phyloP scores from a whole-genome alignment of 495 filamentous ascomycete genomes.

The Talaromyces nanjingensis region DNA sequence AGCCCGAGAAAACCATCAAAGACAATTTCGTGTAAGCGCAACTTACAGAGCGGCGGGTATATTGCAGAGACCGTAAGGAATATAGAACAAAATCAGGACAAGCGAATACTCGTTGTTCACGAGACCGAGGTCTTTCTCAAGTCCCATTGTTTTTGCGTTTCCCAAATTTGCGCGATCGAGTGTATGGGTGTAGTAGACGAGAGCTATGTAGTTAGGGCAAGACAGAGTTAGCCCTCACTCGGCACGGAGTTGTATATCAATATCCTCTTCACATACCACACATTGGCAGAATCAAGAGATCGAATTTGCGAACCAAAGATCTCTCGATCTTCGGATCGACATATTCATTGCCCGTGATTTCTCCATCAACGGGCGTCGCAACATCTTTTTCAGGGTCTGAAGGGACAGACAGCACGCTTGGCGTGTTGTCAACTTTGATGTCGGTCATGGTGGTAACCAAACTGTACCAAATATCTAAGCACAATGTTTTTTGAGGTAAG shows the following conservation, averaged over 20 bases:
- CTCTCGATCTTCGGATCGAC: constrained; percentile 5
- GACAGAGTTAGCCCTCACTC: neutral
- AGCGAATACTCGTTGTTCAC: neutral
- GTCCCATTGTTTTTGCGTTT: constrained; percentile 6
- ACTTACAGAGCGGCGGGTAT: constrained; percentile 6
- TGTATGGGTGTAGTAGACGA: constrained; percentile 6
- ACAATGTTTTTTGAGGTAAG: neutral
- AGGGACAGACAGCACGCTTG: neutral
- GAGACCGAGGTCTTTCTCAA: neutral
- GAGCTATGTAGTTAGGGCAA: neutral
- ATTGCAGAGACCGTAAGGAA: constrained; percentile 6
- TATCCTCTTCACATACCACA: neutral
- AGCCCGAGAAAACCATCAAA: neutral
- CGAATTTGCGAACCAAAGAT: constrained; percentile 6
- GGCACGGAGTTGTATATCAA: too few relatives aligned
- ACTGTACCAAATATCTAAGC: neutral
- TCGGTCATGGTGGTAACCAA: neutral
- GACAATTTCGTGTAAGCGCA: neutral
- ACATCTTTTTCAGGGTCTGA: constrained; percentile 2
- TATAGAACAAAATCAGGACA: constrained; percentile 5
- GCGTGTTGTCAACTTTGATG: neutral
- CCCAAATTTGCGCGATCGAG: constrained; percentile 6
- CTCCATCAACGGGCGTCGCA: neutral
- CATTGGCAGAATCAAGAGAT: constrained; percentile 5
- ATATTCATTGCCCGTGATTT: neutral